Evolutionary conservation across 805 yeast genomes (phyloP), one percentile per base, ranked within the genome.

Genomic region (Candida palmyrensis): DNA sequence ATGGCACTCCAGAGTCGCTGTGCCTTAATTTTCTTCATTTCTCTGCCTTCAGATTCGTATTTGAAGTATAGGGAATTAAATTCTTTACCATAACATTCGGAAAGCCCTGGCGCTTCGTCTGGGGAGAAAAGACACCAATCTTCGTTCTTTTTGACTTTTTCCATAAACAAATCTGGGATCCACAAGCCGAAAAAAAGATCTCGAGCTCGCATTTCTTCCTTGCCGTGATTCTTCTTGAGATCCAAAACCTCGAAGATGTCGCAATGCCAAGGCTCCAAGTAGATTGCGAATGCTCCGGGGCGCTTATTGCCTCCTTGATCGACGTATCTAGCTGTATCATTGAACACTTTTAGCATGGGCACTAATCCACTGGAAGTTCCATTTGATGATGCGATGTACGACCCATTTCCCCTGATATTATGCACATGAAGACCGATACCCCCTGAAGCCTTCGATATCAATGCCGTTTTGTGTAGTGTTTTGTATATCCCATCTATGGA

Each of bases 271-370:
- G 98, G 97, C 62, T 90, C 98, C 23, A 90, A 58, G 60, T 89
- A 90, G 23, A 88, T 62, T 22, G 96, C 96, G 59, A 90, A 84
- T 3, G 98, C 98, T 41, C 97, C 97, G 0, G 98, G 98, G 51
- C 98, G 72, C 61, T 89, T 89, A 64, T 90, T 90, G 36, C 97
- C 97, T 42, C 98, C 98, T 69, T 90, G 98, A 51, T 90, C 97
- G 26, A 90, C 97, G 52, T 89, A 90, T 47, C 96, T 76, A 13
- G 98, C 97, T 17, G 97, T 88, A 62, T 87, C 83, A 67, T 90
- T 90, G 66, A 80, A 90, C 7, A 90, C 97, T 47, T 95, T 77
- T 18, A 90, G 66, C 97, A 90, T 88, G n/a, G 98, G 98, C 26
- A 89, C 81, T 30, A 90, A 63, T 24, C 98, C 98, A 47, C 80